Evolutionary conservation across 768 basidiomycete species (phyloP), one percentile per base, ranked within the genome.

Genomic region (Pleurotus djamor): DNA sequence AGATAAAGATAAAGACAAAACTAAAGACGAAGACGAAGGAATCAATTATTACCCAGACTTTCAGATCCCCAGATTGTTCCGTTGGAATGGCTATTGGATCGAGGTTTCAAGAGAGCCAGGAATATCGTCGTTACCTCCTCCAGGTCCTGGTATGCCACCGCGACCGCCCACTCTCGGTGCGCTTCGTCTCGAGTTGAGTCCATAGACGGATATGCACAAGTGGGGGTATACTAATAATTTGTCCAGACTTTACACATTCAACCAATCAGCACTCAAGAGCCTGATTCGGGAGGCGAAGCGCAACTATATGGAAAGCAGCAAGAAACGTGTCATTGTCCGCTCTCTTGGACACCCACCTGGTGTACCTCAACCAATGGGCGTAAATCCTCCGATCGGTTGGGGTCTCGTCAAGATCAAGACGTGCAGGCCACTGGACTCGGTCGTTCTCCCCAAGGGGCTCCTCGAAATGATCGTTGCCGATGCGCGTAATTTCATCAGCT

Each of bases 401-500:
- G 76, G 67, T 21, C 75, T 69, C 34, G 74, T 78, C 12, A 83
- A 81, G 60, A 72, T 72, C 43, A 85, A 84, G 65, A 63, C 71
- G 1, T 76, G 81, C 14, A 71, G 84, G 5, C 79, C 83, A 0
- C 67, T 85, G 16, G 79, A 67, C 59, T 83, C 83, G 0, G 79
- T 87, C 62, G 77, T 85, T 50, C 71, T 87, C 1, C 78, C 75
- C 5, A 71, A 75, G 28, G 80, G 82, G 4, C 69, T 80, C 4
- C 69, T 82, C 4, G 74, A 81, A 0, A 74, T 74, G 1, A 65
- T 87, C 0, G 70, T 85, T 4, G 68, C 73, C 32, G 84, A 87
- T 59, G 80, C 79, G 0, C 70, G 71, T 17, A 83, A 85, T 56
- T 87, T 85, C 61, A 64, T 85, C 16, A 69, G 71, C n/a, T 72